Base-by-base conservation (phyloP, 2,329 filamentous ascomycete genomes). In the Cladosporium halotolerans region DNA sequence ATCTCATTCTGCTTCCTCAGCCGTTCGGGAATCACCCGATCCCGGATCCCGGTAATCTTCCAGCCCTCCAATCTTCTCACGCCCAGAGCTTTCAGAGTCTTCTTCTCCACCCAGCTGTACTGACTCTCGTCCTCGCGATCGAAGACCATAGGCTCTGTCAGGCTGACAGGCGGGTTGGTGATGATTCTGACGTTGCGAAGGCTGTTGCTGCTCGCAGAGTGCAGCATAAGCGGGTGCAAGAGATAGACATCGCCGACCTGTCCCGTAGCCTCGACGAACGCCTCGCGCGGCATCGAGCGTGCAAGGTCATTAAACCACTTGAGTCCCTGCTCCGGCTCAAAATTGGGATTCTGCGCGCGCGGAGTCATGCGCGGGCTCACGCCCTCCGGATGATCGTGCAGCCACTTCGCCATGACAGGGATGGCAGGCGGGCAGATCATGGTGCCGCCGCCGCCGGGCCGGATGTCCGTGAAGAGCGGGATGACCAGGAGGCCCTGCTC, bases 401-500 rank as follows among this genome's bases (percentile, higher is more conserved):
- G 60, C 60, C 83, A 78, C 53, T 72, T 70, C 0, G 84, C 84
- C 2, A 87, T 72, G 28, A 71, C 67, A 3, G 75, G 72, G 46
- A 85, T 81, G 0, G 78, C 82, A 48, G 77, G 73, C 0, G 82
- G 78, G 60, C 82, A 85, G 45, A 88, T 77, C 62, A 81, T 74
- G 0, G 84, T 88, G 3, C 81, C 85, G 23, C 85, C 85, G 4
- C 81, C 83, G 33, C 76, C 73, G 0, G 78, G 68, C 8, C 72
- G 69, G 48, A 88, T 80, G 62, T 87, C 83, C 0, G 76, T 82
- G 70, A 84, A 88, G 4, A 87, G 67, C 1, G 84, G 84, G 39
- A 85, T 86, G 10, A 87, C 82, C 1, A 88, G 73, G 11, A 88
- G 69, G 0, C 75, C 85, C 66, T 88, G 85, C 70, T 88, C 85